phyloP scores from a whole-genome alignment of 2,329 filamentous ascomycete genomes.

The Nannizzia gypsea region DNA sequence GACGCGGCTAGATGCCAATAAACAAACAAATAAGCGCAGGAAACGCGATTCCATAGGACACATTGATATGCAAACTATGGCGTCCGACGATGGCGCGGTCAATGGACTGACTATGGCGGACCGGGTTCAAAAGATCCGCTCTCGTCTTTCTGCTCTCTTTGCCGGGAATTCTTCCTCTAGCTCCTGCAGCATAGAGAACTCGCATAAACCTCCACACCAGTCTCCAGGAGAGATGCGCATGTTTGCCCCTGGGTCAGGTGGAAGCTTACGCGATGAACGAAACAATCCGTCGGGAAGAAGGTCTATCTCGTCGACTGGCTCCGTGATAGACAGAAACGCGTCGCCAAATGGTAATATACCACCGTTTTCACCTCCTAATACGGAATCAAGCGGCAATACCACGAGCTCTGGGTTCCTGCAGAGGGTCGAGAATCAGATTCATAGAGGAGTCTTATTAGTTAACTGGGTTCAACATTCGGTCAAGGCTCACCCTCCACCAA shows the following conservation, averaged over 20 bases:
- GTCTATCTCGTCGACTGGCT: constrained; percentile 17
- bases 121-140: neutral
- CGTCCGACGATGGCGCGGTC: neutral
- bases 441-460: neutral
- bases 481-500: neutral
- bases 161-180: neutral
- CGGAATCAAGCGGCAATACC: neutral
- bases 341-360: constrained; percentile 9
- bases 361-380: constrained; percentile 8
- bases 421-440: neutral
- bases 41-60: neutral
- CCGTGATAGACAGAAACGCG: constrained; percentile 17
- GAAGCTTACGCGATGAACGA: neutral
- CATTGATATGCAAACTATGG: neutral
- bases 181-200: neutral
- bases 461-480: neutral
- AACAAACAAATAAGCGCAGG: neutral
- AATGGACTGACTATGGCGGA: neutral
- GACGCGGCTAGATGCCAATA: neutral
- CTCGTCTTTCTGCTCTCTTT: neutral
- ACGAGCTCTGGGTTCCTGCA: neutral
- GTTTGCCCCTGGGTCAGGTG: neutral
- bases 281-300: constrained; percentile 10
- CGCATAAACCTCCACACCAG: neutral
- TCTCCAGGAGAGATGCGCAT: neutral